Evolutionary conservation across 768 basidiomycete species (phyloP).

Genomic region (Trametes punicea): DNA sequence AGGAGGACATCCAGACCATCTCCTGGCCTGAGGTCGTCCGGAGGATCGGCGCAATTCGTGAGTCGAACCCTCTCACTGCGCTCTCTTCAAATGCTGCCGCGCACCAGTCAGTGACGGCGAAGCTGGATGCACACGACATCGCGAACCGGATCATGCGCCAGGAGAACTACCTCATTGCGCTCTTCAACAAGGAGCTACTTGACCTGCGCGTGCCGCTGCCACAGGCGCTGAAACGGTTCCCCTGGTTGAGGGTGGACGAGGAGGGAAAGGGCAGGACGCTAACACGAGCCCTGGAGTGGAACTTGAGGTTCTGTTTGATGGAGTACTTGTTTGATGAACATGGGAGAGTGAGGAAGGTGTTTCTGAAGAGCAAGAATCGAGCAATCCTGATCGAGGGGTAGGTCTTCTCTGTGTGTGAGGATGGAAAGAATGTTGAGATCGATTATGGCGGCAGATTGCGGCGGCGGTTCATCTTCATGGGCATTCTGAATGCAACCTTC

Average conservation of each 20-base stretch:
- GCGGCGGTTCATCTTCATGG: slow-evolving; percentile 94
- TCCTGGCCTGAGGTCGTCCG: slow-evolving; percentile 95
- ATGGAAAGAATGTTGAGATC: background rate
- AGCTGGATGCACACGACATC: slow-evolving; percentile 96
- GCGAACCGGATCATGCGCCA: slow-evolving; percentile 97
- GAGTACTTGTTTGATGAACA: slow-evolving; percentile 91
- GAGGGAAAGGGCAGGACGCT: slow-evolving; percentile 74
- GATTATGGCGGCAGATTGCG: slow-evolving; percentile 49
- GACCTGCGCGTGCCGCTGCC: slow-evolving; percentile 86
- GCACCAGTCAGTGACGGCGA: slow-evolving; percentile 70
- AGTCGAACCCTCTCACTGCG: slow-evolving; percentile 91
- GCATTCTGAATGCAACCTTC: slow-evolving; percentile 90
- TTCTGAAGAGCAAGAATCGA: slow-evolving; percentile 83
- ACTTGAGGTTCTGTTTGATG: slow-evolving; percentile 91
- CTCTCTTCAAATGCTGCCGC: slow-evolving; percentile 57
- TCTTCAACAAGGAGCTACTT: slow-evolving; percentile 95
- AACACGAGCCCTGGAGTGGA: slow-evolving; percentile 95
- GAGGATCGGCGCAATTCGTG: slow-evolving; percentile 83
- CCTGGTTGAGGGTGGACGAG: slow-evolving; percentile 30
- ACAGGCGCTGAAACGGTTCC: slow-evolving; percentile 45
- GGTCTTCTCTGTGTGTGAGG: slow-evolving; percentile 23
- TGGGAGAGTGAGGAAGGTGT: slow-evolving; percentile 87
- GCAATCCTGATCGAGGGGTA: slow-evolving; percentile 80
- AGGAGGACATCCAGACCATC: slow-evolving; percentile 98
- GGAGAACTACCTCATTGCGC: slow-evolving; percentile 96